Evolutionary conservation across 2,329 filamentous ascomycete species (phyloP).

Genomic region (Neofusicoccum laricinum): DNA sequence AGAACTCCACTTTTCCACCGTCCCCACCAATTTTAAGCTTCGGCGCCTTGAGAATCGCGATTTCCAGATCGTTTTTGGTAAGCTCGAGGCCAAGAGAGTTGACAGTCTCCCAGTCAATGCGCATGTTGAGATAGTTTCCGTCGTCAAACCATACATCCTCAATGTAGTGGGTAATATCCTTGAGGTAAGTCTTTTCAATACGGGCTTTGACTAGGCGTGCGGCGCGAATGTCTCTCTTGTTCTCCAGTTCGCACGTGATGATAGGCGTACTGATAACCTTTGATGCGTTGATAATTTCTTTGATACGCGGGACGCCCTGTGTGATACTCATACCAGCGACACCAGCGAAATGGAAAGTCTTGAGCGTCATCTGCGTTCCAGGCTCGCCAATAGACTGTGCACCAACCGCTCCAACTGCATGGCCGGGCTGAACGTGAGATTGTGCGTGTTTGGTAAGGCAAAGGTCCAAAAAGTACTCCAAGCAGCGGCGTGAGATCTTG

Average conservation of each 20-base stretch:
- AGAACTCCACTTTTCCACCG: constrained; percentile 54
- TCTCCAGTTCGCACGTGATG: constrained; percentile 81
- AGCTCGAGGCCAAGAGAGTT: constrained; percentile 80
- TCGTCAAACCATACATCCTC: constrained; percentile 85
- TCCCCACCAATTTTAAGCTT: constrained; percentile 72
- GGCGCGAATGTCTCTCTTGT: constrained; percentile 69
- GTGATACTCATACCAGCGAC: constrained; percentile 99
- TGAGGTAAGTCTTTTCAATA: constrained; percentile 91
- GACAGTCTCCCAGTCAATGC: constrained; percentile 76
- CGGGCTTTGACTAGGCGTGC: constrained; percentile 90
- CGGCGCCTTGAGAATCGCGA: constrained; percentile 74
- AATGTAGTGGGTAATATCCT: constrained; percentile 75
- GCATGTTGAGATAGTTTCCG: constrained; percentile 73
- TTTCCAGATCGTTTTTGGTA: constrained; percentile 66
- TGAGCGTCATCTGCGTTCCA: constrained; percentile 97
- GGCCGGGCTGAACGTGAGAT: constrained; percentile 88
- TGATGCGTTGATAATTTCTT: constrained; percentile 99
- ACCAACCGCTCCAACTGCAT: constrained; percentile 92
- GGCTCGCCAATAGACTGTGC: constrained; percentile 98
- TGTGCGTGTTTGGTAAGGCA: constrained; percentile 89
- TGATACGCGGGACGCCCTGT: constrained; percentile 98
- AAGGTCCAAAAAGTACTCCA: constrained; percentile 72
- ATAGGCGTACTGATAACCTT: constrained; percentile 92
- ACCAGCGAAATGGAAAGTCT: constrained; percentile 99
- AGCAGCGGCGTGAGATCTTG: constrained; percentile 74